Evolutionary conservation across 129 eudicot species (phyloP).

Genomic region (Arctium minus): DNA sequence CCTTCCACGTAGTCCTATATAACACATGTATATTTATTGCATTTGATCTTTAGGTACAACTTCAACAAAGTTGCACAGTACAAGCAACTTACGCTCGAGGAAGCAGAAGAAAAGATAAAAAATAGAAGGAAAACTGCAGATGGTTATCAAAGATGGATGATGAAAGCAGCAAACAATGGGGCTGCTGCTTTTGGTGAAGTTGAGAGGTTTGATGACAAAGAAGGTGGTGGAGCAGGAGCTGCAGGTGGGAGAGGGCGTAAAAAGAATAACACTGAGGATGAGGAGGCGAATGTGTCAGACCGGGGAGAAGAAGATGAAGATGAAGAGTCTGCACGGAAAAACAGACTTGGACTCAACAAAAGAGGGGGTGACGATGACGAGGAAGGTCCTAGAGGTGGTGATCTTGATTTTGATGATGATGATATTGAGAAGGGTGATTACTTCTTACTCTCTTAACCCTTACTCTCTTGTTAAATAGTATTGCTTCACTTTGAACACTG

Average conservation of each 20-base stretch:
- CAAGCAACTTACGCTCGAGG: slow-evolving; percentile 95
- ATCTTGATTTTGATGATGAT: slow-evolving; percentile 84
- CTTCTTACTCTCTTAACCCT: not conserved
- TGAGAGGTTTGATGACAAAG: slow-evolving; percentile 70
- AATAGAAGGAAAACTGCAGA: slow-evolving; percentile 93
- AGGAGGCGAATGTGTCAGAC: slow-evolving; percentile 72
- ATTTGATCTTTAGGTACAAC: slow-evolving; percentile 60
- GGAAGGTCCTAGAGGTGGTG: slow-evolving; percentile 96
- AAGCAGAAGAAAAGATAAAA: slow-evolving; percentile 95
- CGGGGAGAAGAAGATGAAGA: slow-evolving; percentile 93
- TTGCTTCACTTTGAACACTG: slow-evolving; percentile 16
- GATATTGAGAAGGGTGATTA: slow-evolving; percentile 87
- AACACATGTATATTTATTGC: not conserved
- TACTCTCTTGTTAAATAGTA: not conserved
- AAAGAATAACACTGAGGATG: slow-evolving; percentile 62
- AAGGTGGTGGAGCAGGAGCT: slow-evolving; percentile 39
- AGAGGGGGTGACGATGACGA: slow-evolving; percentile 88
- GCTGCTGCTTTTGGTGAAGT: slow-evolving; percentile 93
- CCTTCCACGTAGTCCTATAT: not conserved
- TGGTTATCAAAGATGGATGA: slow-evolving; percentile 98
- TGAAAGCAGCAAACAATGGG: slow-evolving; percentile 94
- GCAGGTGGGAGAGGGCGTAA: slow-evolving; percentile 77
- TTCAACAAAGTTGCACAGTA: slow-evolving; percentile 96
- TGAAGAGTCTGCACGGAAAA: slow-evolving; percentile 80
- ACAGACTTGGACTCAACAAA: slow-evolving; percentile 69